Evolutionary conservation across 805 yeast genomes (phyloP).

Genomic region (Kazachstania psychrophila): DNA sequence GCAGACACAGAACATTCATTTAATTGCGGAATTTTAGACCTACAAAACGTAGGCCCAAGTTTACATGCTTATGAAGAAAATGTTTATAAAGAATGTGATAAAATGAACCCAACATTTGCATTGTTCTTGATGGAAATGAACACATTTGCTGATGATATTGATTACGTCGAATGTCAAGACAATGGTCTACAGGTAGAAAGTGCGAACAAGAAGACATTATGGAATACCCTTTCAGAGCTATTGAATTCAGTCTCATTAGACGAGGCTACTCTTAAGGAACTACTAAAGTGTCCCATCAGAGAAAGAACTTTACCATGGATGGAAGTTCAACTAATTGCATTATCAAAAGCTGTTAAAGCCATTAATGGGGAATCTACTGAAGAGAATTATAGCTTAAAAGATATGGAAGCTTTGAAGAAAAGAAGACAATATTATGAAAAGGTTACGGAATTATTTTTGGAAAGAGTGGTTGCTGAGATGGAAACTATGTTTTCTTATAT

Average conservation of each 20-base stretch:
- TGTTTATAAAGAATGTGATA: conserved; percentile 46
- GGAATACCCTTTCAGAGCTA: conserved; percentile 59
- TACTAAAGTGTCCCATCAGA: conserved; percentile 42
- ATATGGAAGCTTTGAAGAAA: conserved; percentile 65
- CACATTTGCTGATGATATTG: conserved; percentile 58
- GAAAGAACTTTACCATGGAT: conserved; percentile 37
- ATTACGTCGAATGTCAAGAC: conserved; percentile 61
- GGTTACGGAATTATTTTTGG: conserved; percentile 43
- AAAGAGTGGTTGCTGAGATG: conserved; percentile 37
- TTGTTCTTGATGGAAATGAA: conserved; percentile 53
- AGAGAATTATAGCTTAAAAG: conserved; percentile 40
- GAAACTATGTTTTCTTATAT: conserved; percentile 35
- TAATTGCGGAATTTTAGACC: conserved; percentile 44
- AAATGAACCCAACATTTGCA: conserved; percentile 45
- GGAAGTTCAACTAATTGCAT: conserved; percentile 47
- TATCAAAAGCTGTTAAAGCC: conserved; percentile 58
- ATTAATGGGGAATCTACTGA: conserved; percentile 42
- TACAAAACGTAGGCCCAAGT: conserved; percentile 37
- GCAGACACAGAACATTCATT: conserved; percentile 54
- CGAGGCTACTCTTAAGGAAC: conserved; percentile 39
- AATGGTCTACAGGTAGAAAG: conserved; percentile 78
- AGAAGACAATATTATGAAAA: conserved; percentile 51
- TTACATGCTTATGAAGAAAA: conserved; percentile 35
- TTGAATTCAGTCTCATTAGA: conserved; percentile 63
- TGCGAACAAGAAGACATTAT: conserved; percentile 68